Conservation (phyloP, 2,329 filamentous ascomycete genomes). For the Plenodomus tracheiphilus region DNA sequence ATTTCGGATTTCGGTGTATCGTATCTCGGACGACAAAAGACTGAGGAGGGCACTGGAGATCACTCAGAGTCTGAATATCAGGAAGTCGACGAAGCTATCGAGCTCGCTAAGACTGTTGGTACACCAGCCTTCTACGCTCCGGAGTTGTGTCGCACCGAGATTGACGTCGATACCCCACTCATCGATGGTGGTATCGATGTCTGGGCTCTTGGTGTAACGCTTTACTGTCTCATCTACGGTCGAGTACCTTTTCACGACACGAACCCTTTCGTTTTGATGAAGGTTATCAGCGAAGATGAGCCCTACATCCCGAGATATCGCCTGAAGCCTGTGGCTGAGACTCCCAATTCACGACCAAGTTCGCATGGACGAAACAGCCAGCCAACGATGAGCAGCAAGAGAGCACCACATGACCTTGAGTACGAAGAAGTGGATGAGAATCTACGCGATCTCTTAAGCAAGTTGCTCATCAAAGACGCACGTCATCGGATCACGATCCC, state of each 20-base stretch:
- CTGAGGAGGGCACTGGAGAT: slow-evolving; percentile 74
- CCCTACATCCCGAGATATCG: slow-evolving; percentile 83
- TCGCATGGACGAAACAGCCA: slow-evolving; percentile 52
- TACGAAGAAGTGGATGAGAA: slow-evolving; percentile 86
- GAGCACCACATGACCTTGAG: slow-evolving; percentile 74
- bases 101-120: slow-evolving; percentile 96
- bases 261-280: slow-evolving; percentile 90
- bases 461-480: slow-evolving; percentile 87
- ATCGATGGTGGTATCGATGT: slow-evolving; percentile 93
- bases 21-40: slow-evolving; percentile 86
- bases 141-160: slow-evolving; percentile 88
- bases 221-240: slow-evolving; percentile 93
- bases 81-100: slow-evolving; percentile 89
- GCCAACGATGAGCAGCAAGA: slow-evolving; percentile 66
- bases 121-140: slow-evolving; percentile 98
- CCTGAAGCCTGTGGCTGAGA: slow-evolving; percentile 68
- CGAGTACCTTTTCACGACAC: slow-evolving; percentile 91
- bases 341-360: slow-evolving; percentile 49
- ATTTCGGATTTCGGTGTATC: slow-evolving; percentile 99
- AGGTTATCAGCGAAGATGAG: slow-evolving; percentile 88
- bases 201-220: slow-evolving; percentile 93
- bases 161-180: slow-evolving; percentile 67
- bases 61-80: slow-evolving; percentile 79
- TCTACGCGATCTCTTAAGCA: slow-evolving; percentile 74
- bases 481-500: slow-evolving; percentile 83